A percentile compares a stretch with the other conserved stretches of the same genome.
phyloP scores from a whole-genome alignment of 1,139 yeast genomes.

The Arxiozyma slooffiae region DNA sequence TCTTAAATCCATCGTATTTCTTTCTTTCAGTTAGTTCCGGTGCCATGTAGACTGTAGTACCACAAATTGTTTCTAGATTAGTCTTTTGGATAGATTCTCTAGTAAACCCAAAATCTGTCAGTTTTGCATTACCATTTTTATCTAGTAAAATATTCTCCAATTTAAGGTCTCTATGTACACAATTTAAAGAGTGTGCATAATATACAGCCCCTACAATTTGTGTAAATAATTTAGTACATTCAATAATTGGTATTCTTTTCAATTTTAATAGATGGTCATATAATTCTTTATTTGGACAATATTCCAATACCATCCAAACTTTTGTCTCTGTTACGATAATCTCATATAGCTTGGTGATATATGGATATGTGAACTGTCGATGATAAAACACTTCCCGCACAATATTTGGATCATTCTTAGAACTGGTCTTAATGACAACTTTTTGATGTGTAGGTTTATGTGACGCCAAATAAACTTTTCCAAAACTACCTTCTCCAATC shows the following conservation, averaged over 20 bases:
- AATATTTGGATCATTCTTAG: constrained; percentile 75
- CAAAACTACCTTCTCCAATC: constrained; percentile 87
- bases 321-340: constrained; percentile 69
- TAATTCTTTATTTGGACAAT: constrained; percentile 82
- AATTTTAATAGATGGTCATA: constrained; percentile 58
- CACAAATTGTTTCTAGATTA: constrained; percentile 78
- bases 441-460: constrained; percentile 64
- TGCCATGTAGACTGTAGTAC: constrained; percentile 94
- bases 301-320: constrained; percentile 84
- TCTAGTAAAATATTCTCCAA: constrained; percentile 77
- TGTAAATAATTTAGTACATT: constrained; percentile 53
- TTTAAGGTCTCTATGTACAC: constrained; percentile 85
- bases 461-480: constrained; percentile 76
- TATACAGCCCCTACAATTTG: constrained; percentile 78
- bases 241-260: constrained; percentile 45
- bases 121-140: constrained; percentile 55
- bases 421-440: constrained; percentile 80
- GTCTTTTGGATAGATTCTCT: constrained; percentile 56
- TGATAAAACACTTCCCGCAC: constrained; percentile 89
- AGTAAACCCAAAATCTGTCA: constrained; percentile 91
- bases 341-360: constrained; percentile 78
- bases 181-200: constrained; percentile 70
- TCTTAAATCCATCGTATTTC: constrained; percentile 69
- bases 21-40: constrained; percentile 66
- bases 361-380: constrained; percentile 71